Evolutionary conservation across 2,329 filamentous ascomycete species (phyloP).

Genomic region (Apiospora malaysiana): DNA sequence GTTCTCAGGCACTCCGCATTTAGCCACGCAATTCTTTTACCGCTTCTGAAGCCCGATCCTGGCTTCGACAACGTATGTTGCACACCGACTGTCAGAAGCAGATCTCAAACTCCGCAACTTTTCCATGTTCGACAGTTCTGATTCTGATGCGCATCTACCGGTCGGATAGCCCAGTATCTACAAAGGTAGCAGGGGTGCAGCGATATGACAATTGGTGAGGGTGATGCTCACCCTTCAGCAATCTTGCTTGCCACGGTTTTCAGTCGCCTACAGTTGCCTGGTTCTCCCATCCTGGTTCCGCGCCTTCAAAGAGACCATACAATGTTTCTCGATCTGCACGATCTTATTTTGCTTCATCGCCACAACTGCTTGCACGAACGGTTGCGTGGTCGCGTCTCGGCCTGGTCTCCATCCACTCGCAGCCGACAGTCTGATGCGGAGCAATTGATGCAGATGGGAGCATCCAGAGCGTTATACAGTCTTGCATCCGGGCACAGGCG

Average conservation of each 20-base stretch:
- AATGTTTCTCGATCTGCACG: background rate
- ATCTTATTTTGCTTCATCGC: background rate
- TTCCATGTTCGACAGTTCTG: background rate
- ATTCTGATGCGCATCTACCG: background rate
- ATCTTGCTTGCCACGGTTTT: background rate
- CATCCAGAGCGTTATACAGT: background rate
- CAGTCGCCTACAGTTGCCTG: background rate
- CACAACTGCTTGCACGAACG: background rate
- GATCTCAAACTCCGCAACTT: background rate
- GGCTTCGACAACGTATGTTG: background rate
- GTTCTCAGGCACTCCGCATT: constrained; percentile 14
- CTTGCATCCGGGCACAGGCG: background rate
- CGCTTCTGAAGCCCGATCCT: background rate
- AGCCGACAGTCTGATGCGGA: background rate
- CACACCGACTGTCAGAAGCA: background rate
- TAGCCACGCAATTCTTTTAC: constrained; percentile 6
- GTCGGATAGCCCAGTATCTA: background rate
- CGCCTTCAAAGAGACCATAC: background rate
- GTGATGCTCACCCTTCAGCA: background rate
- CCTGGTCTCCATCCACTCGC: background rate
- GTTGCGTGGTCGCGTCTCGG: background rate
- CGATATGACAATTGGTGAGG: background rate
- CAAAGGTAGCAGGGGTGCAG: background rate
- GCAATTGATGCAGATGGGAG: background rate
- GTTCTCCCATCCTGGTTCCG: background rate